These are phyloP conservation scores for Dactylellina parvicollis DNA, from an alignment of 2,329 filamentous ascomycete genomes.

Conservation along the genomic window DNA sequence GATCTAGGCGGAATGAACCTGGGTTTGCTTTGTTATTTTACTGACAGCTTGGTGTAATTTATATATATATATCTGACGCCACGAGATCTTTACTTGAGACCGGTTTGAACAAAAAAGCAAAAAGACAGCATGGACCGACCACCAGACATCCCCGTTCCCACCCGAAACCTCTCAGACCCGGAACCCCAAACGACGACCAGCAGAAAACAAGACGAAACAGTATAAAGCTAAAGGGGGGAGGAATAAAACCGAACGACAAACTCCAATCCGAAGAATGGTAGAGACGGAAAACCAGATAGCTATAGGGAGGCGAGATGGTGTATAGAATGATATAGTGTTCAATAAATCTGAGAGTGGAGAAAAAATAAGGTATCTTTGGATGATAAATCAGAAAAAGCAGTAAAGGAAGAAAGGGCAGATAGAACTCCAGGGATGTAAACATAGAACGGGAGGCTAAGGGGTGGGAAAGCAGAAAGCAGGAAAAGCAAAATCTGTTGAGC, in stretches of 20 bases:
- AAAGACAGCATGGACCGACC: neutral
- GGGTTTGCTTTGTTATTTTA: no score
- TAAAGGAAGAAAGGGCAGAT: no score
- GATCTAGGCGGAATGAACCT: no score
- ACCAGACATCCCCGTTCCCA: neutral
- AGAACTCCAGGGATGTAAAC: neutral
- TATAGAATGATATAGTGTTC: conserved; percentile 3
- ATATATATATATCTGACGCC: neutral
- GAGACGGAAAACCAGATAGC: neutral
- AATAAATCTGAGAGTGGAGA: neutral
- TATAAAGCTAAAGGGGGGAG: neutral
- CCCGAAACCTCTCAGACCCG: neutral
- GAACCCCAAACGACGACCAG: neutral
- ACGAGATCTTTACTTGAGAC: no score
- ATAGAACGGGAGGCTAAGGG: neutral
- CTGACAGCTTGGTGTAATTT: no score
- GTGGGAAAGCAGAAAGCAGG: neutral
- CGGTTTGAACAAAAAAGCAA: neutral
- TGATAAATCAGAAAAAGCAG: neutral
- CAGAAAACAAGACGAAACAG: neutral
- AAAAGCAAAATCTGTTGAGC: neutral
- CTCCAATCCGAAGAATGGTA: neutral
- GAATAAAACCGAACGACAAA: neutral
- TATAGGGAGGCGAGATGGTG: neutral
- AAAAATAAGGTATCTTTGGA: neutral